A percentile compares a stretch with the other conserved stretches of the same genome.
Evolutionary conservation across 75 land plant genomes (phyloP).

Genomic region (Pinus tabuliformis): DNA sequence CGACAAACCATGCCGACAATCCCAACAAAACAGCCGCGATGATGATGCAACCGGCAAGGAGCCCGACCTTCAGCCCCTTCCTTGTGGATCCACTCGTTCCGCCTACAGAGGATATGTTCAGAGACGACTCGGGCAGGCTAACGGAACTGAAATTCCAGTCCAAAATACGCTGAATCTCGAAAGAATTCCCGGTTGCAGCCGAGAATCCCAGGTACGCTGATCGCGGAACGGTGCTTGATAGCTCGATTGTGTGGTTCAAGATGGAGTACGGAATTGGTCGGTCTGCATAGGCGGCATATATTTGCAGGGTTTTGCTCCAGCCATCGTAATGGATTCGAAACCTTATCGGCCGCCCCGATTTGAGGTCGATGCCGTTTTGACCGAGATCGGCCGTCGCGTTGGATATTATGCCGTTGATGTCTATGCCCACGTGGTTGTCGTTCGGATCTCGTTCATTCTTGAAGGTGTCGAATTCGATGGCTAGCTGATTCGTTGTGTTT

Average conservation of each 20-base stretch:
- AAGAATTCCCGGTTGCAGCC: slow-evolving; percentile 30
- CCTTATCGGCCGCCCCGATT: slow-evolving; percentile 14
- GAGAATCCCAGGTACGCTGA: slow-evolving; percentile 46
- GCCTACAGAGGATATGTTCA: no score
- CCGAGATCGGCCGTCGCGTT: background rate
- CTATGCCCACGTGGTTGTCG: slow-evolving; percentile 49
- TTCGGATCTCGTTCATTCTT: slow-evolving; percentile 27
- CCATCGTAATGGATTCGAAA: slow-evolving; percentile 32
- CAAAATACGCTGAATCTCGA: slow-evolving; percentile 24
- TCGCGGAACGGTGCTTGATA: slow-evolving; percentile 25
- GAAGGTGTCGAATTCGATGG: slow-evolving; percentile 47
- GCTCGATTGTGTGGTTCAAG: slow-evolving; percentile 17
- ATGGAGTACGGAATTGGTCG: background rate
- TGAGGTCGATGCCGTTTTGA: slow-evolving; percentile 10
- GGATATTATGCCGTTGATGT: slow-evolving; percentile 25
- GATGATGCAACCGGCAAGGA: background rate
- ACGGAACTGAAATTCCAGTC: slow-evolving; percentile 36
- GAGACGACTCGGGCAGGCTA: background rate
- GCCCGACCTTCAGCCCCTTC: background rate
- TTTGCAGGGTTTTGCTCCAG: slow-evolving; percentile 8
- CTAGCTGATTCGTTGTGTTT: background rate
- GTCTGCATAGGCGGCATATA: slow-evolving; percentile 15
- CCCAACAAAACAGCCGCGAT: background rate
- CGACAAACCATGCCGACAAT: background rate
- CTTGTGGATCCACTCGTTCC: background rate